phyloP scores from a whole-genome alignment of 2,329 filamentous ascomycete species.

The Dactylellina haptotyla region DNA sequence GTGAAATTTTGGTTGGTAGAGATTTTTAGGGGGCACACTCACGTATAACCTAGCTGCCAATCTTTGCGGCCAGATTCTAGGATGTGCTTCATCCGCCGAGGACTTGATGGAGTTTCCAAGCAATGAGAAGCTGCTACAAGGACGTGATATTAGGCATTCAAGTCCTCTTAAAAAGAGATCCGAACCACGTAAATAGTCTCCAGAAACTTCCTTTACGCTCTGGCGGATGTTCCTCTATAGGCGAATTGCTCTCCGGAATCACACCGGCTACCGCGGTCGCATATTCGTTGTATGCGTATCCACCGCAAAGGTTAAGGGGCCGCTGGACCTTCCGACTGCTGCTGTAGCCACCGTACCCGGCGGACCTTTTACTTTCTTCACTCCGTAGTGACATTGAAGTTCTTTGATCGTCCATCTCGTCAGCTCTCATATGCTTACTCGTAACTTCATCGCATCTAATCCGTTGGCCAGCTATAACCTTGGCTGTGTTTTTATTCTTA shows the following conservation, averaged over 20 bases:
- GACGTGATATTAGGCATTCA: too few species aligned
- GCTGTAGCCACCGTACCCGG: conserved; percentile 28
- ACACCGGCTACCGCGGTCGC: background rate
- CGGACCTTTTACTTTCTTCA: conserved; percentile 4
- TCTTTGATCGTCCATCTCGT: conserved; percentile 1
- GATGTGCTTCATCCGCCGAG: too few species aligned
- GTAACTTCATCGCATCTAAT: conserved; percentile 7
- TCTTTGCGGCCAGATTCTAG: too few species aligned
- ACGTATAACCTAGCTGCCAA: too few species aligned
- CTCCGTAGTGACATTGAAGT: background rate
- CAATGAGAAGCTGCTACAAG: too few species aligned
- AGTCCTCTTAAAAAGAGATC: conserved; percentile 11
- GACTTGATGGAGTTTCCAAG: too few species aligned
- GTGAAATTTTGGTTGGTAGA: too few species aligned
- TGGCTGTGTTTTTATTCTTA: background rate
- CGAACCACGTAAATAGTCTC: background rate
- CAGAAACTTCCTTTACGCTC: background rate
- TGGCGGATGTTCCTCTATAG: background rate
- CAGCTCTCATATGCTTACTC: background rate
- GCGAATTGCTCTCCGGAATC: background rate
- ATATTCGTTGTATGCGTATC: conserved; percentile 18
- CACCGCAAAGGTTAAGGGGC: conserved; percentile 20
- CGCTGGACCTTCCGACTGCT: conserved; percentile 10
- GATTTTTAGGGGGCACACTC: too few species aligned
- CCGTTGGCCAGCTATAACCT: background rate